Percentiles rank a stretch among this genome's conserved stretches.
Evolutionary conservation across 257 asterid species (phyloP).

Genomic region (Solanum chmielewskii): DNA sequence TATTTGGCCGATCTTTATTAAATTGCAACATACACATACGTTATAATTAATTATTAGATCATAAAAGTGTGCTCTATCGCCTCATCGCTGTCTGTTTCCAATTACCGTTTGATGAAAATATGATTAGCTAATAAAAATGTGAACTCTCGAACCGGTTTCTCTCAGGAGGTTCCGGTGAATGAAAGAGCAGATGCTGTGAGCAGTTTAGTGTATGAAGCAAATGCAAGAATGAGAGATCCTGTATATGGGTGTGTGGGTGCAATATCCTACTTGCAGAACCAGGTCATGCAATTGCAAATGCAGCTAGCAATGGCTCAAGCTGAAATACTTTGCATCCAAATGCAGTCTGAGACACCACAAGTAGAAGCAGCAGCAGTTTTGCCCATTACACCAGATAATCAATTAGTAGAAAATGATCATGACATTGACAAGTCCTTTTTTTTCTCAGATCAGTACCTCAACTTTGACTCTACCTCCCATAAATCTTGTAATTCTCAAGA

Average conservation of each 20-base stretch:
- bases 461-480: not conserved
- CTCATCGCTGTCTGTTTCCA: no score
- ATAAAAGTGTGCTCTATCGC: no score
- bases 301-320: conserved; percentile 10
- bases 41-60: no score
- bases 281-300: not conserved
- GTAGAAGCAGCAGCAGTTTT: not conserved
- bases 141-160: not conserved
- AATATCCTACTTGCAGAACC: not conserved
- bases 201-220: conserved; percentile 9
- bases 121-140: not conserved
- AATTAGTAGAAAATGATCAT: not conserved
- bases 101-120: not conserved
- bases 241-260: conserved; percentile 12
- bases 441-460: conserved; percentile 13
- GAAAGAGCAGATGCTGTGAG: conserved; percentile 12
- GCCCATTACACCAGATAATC: not conserved
- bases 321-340: not conserved
- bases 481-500: conserved; percentile 18
- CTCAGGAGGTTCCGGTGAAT: conserved; percentile 2
- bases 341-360: not conserved
- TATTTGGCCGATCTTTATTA: not conserved
- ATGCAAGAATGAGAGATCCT: conserved; percentile 9
- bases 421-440: conserved; percentile 13
- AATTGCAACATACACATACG: not conserved